These are phyloP conservation scores for Candida germanica DNA, from an alignment of 805 yeast species.

Conservation along the genomic window DNA sequence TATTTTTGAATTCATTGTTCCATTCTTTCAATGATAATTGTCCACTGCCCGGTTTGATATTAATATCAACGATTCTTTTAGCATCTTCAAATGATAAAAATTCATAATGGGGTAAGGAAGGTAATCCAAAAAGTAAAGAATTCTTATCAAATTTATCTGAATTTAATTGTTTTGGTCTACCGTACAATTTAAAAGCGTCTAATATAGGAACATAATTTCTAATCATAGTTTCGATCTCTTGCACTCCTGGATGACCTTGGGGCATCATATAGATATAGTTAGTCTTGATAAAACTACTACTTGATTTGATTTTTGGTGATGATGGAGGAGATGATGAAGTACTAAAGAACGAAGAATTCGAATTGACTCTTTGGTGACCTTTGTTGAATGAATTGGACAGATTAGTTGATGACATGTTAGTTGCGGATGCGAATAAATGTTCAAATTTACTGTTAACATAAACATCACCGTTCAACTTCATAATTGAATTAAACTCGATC, in stretches of 20 bases:
- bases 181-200: conserved; percentile 69
- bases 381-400: background rate
- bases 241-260: conserved; percentile 67
- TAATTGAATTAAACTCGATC: conserved; percentile 55
- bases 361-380: conserved; percentile 12
- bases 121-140: conserved; percentile 72
- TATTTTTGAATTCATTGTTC: conserved; percentile 22
- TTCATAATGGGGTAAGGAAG: conserved; percentile 67
- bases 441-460: conserved; percentile 42
- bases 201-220: conserved; percentile 65
- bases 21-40: conserved; percentile 29
- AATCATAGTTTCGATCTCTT: conserved; percentile 69
- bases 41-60: conserved; percentile 17
- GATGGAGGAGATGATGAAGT: conserved; percentile 15
- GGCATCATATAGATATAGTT: conserved; percentile 66
- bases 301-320: conserved; percentile 18
- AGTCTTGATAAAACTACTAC: conserved; percentile 18
- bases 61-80: conserved; percentile 19
- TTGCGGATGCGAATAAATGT: conserved; percentile 24
- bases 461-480: conserved; percentile 55
- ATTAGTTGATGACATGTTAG: background rate
- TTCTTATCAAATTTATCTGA: conserved; percentile 67
- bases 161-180: conserved; percentile 68
- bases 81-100: conserved; percentile 42
- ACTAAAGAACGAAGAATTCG: conserved; percentile 16